Evolutionary conservation across 139 green algal genomes (phyloP), one percentile per base, ranked within the genome.

Genomic region (Chlorella sp.): DNA sequence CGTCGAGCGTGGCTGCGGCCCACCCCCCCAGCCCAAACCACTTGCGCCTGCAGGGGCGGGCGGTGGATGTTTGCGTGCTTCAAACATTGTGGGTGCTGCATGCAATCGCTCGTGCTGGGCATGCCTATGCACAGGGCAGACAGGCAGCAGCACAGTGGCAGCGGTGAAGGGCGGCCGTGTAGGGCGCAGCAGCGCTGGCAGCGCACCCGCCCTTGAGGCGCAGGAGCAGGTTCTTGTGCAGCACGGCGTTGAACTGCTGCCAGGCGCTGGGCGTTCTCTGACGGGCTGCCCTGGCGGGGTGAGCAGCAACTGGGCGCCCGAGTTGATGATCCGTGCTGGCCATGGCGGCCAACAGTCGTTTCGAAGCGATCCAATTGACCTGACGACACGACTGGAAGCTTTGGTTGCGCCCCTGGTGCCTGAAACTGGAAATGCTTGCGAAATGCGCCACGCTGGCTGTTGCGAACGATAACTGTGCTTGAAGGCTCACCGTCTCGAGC

Each of bases 221-320:
- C 19, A 96, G 83, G 16, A 95, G 92, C n/a, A 92, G 87, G 83
- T 96, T 96, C 79, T 96, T 96, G 28, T 85, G 80, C 48, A 95
- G 80, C 19, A 96, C 88, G 28, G 94, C 93, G 15, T 19, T n/a
- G 79, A 96, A 94, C 73, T 96, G 94, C 42, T 85, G 42, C 42
- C 79, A 64, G 1, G 75, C 34, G 34, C 71, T 39, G 2, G 71
- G 71, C 9, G 71, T 14, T 0, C 32, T 39, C 30, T 30, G 71
- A 12, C 71, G 34, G 71, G 71, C 71, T 34, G 34, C 71, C 71
- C 71, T 39, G 71, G 71, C 9, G 48, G 48, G 48, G 48, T 57
- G 48, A 57, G 48, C 48, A 57, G 48, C 48, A 57, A 9, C 48
- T 5, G 48, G 48, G 48, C 48, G 48, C 48, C 48, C 48, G 48